Conservation (phyloP, 257 asterid genomes). For the Lithospermum erythrorhizon region DNA sequence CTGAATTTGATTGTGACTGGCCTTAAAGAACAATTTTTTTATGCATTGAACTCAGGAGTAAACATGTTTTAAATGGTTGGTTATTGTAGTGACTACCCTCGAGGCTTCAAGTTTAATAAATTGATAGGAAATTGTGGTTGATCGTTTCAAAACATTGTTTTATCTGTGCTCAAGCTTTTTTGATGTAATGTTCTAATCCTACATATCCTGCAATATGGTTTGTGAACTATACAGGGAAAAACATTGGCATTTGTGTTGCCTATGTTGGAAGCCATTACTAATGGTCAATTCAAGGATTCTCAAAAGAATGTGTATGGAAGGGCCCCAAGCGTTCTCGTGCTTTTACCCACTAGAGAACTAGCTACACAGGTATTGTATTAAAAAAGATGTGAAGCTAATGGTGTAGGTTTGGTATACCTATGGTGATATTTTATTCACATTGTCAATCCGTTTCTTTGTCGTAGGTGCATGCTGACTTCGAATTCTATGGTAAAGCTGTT, state of each 20-base stretch:
- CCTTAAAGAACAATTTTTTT: too few relatives aligned
- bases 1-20: too few relatives aligned
- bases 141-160: too few relatives aligned
- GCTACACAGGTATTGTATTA: constrained; percentile 59
- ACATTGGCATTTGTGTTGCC: constrained; percentile 92
- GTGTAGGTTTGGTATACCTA: neutral
- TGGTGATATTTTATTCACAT: neutral
- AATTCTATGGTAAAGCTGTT: constrained; percentile 57
- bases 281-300: constrained; percentile 45
- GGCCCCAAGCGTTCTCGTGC: constrained; percentile 81
- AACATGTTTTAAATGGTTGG: too few relatives aligned
- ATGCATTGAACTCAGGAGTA: too few relatives aligned
- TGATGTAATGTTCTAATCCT: too few relatives aligned
- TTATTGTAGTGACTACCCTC: too few relatives aligned
- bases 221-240: constrained; percentile 42
- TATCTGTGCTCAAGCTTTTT: too few relatives aligned
- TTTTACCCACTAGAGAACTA: constrained; percentile 91
- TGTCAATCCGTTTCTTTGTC: constrained; percentile 3
- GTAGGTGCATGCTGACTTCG: constrained; percentile 71
- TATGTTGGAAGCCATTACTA: constrained; percentile 72
- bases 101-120: too few relatives aligned
- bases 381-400: neutral
- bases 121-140: too few relatives aligned
- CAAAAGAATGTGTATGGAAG: constrained; percentile 72
- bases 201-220: too few relatives aligned